Percentiles rank a stretch among this genome's conserved stretches.
These are phyloP conservation scores for Globisporangium echinulatum DNA, from an alignment of 352 stramenopile species.

Conservation along the genomic window DNA sequence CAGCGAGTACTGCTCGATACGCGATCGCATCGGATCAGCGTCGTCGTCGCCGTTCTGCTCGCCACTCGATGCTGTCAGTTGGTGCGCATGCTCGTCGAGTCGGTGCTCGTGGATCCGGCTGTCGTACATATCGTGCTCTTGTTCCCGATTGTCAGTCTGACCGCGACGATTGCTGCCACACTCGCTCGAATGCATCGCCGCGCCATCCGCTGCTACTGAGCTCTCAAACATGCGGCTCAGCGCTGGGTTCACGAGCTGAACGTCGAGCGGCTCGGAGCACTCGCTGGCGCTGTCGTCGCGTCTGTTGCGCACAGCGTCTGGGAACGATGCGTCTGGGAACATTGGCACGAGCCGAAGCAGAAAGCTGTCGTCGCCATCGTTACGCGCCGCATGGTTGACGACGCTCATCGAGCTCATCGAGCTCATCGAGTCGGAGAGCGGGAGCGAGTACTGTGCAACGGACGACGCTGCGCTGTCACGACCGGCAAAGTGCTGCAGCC, in stretches of 20 bases:
- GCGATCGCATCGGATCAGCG: neutral
- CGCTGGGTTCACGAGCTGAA: constrained; percentile 25
- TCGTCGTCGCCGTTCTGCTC: neutral
- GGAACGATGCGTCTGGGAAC: constrained; percentile 24
- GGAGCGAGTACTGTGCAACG: constrained; percentile 46
- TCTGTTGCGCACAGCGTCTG: neutral
- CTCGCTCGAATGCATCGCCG: too few species aligned
- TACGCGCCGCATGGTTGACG: constrained; percentile 8
- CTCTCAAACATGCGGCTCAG: constrained; percentile 22
- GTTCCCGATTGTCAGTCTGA: too few species aligned
- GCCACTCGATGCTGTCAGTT: neutral
- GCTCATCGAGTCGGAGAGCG: constrained; percentile 50
- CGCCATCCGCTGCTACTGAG: neutral
- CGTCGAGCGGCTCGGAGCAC: constrained; percentile 21
- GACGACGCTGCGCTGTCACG: constrained; percentile 14
- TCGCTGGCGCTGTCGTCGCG: neutral
- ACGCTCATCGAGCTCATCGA: constrained; percentile 45
- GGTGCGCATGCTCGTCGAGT: neutral
- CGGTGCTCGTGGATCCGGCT: too few species aligned
- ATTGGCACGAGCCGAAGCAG: constrained; percentile 60
- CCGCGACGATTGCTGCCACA: too few species aligned
- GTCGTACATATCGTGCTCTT: too few species aligned
- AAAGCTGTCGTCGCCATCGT: constrained; percentile 30
- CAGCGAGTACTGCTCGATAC: constrained; percentile 11
- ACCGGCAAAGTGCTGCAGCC: constrained; percentile 6